Conservation (phyloP, 805 yeast genomes). For the Yarrowia bubula region DNA sequence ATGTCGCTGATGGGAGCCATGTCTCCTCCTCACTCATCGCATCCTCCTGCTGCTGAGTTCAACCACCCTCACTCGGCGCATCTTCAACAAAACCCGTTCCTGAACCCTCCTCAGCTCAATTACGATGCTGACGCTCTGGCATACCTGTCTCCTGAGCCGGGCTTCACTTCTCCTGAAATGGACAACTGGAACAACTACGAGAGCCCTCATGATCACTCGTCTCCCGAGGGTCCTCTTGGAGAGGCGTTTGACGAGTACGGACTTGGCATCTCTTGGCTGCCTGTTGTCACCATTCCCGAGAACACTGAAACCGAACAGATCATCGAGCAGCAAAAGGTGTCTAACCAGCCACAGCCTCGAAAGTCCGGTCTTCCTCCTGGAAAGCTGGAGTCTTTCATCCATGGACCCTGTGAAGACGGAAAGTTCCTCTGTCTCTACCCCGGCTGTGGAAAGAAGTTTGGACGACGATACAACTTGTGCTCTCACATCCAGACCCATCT, state of each 20-base stretch:
- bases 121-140: slow-evolving; percentile 24
- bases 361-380: slow-evolving; percentile 81
- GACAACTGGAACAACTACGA: slow-evolving; percentile 25
- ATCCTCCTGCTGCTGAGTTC: slow-evolving; percentile 22
- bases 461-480: slow-evolving; percentile 85
- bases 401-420: slow-evolving; percentile 73
- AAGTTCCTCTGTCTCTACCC: slow-evolving; percentile 72
- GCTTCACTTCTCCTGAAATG: slow-evolving; percentile 24
- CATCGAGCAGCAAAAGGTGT: slow-evolving; percentile 34
- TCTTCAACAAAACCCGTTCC: slow-evolving; percentile 13
- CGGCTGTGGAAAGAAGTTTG: slow-evolving; percentile 77
- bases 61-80: not conserved
- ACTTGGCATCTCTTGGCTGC: slow-evolving; percentile 39
- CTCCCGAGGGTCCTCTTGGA: slow-evolving; percentile 4
- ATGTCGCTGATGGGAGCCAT: slow-evolving; percentile 23
- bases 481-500: slow-evolving; percentile 97
- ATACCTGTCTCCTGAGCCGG: slow-evolving; percentile 21
- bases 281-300: slow-evolving; percentile 40
- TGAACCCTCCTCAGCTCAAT: slow-evolving; percentile 19
- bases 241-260: slow-evolving; percentile 25
- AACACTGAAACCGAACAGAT: slow-evolving; percentile 37
- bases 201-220: slow-evolving; percentile 2
- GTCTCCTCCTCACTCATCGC: slow-evolving; percentile 22
- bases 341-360: slow-evolving; percentile 39
- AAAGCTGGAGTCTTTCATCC: slow-evolving; percentile 76